A percentile compares a stretch with the other conserved stretches of the same genome.
Conservation (phyloP, 2,329 filamentous ascomycete species). For the Beauveria caledonica region DNA sequence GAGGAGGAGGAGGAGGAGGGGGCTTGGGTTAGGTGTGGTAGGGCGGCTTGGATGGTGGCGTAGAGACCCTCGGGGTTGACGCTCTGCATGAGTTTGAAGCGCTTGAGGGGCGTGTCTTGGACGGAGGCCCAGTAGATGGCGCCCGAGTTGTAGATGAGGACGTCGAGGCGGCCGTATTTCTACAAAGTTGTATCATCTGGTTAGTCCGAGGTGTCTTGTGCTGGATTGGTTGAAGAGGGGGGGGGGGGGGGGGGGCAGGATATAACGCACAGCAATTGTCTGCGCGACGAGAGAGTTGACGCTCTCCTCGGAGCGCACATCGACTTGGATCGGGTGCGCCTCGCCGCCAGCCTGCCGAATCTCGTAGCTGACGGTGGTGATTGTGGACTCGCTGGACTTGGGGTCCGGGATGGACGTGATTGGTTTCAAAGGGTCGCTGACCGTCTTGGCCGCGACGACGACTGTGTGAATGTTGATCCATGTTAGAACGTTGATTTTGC, state of each 20-base stretch:
- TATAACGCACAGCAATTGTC: conserved; percentile 35
- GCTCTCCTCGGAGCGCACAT: conserved; percentile 57
- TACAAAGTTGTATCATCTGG: conserved; percentile 17
- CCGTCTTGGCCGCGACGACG: conserved; percentile 69
- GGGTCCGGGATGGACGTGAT: conserved; percentile 64
- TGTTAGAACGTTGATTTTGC: too few relatives aligned
- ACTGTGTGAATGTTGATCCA: conserved; percentile 38
- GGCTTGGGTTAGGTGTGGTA: conserved; percentile 50
- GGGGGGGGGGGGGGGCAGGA: neutral
- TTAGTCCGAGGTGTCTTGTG: too few relatives aligned
- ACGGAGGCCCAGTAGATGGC: conserved; percentile 81
- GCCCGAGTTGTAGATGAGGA: conserved; percentile 73
- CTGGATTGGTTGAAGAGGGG: too few relatives aligned
- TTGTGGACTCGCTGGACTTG: conserved; percentile 66
- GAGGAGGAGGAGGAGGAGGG: conserved; percentile 22
- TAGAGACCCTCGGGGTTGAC: conserved; percentile 73
- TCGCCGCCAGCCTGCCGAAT: conserved; percentile 57
- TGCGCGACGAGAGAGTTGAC: conserved; percentile 51
- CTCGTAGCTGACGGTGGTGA: conserved; percentile 71
- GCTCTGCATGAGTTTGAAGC: conserved; percentile 71
- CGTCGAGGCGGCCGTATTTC: conserved; percentile 58
- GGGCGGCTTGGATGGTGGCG: conserved; percentile 55
- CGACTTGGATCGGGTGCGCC: conserved; percentile 59
- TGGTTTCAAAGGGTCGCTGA: conserved; percentile 50
- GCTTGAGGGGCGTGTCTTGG: conserved; percentile 61